Evolutionary conservation across 345 rosid species (phyloP), one percentile per base, ranked within the genome.

Genomic region (Capsella bursapastoris): DNA sequence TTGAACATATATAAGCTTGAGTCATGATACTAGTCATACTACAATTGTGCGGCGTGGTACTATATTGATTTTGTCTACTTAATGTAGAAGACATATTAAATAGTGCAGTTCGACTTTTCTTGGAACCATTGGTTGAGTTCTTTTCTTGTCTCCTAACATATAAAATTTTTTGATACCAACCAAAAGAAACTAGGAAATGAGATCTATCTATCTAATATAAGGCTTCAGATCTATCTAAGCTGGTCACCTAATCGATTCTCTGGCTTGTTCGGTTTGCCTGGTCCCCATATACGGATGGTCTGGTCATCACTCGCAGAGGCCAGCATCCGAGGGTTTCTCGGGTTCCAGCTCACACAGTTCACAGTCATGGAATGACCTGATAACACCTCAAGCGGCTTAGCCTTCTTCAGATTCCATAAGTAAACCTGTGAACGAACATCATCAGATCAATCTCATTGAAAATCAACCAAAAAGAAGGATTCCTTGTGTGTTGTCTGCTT

Each of bases 341-440:
- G 93, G 73, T 94, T 91, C 98, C 96, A 91, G 81, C 92, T 88
- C 57, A 94, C 98, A 47, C 88, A 85, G 77, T 91, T 94, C 45
- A 91, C 92, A 0, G 93, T 91, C 92, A 74, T 87, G 45, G 78
- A 85, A 79, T 94, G 98, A 58, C 93, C 97, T 5, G 86, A 73
- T 69, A 91, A 77, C 53, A 87, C 91, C 82, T 86, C 90, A 18
- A 94, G 84, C 3, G 94, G 97, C 63, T 53, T 79, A 1, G 82
- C 65, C 22, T 75, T 77, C 76, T 49, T 80, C 28, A 71, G 68
- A 76, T 87, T 94, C 97, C 96, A 94, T 66, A 94, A 81, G 76
- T 88, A 94, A 5, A 94, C 92, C 97, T 94, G 85, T 68, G 44
- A 69, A 60, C 37, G 44, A 69, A 60, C 37, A 62, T 60, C 37